Evolutionary conservation across 129 eudicot species (phyloP).

Genomic region (Helianthus tuberosus): DNA sequence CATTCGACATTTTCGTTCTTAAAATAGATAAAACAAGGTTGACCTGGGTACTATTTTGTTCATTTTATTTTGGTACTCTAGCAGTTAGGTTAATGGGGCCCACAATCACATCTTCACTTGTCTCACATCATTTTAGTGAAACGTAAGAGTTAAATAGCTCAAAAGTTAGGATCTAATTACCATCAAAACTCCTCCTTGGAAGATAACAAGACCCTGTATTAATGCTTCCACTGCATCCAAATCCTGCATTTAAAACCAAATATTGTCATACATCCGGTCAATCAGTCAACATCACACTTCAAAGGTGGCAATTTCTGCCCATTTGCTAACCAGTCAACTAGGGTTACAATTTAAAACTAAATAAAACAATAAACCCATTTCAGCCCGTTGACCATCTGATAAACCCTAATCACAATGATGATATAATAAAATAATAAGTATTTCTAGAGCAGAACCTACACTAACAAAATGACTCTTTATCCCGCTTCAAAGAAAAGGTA

Average conservation of each 20-base stretch:
- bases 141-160: slow-evolving; percentile 3
- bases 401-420: neutral
- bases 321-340: slow-evolving; percentile 5
- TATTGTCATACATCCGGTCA: neutral
- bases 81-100: slow-evolving; percentile 9
- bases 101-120: neutral
- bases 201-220: slow-evolving; percentile 94
- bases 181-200: slow-evolving; percentile 99
- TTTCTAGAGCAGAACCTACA: neutral
- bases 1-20: neutral
- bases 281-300: no score
- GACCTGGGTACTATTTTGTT: slow-evolving; percentile 16
- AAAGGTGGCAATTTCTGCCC: no score
- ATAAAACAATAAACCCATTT: neutral
- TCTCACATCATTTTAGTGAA: neutral
- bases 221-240: slow-evolving; percentile 99
- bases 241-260: slow-evolving; percentile 57
- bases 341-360: neutral
- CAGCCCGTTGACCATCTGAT: neutral
- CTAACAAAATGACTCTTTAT: slow-evolving; percentile 12
- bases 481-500: slow-evolving; percentile 1
- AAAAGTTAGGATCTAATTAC: slow-evolving; percentile 40
- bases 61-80: slow-evolving; percentile 4
- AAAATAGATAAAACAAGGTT: neutral
- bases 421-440: neutral